Evolutionary conservation across 805 yeast species (phyloP), one percentile per base, ranked within the genome.

Genomic region (Lachancea kluyveri): DNA sequence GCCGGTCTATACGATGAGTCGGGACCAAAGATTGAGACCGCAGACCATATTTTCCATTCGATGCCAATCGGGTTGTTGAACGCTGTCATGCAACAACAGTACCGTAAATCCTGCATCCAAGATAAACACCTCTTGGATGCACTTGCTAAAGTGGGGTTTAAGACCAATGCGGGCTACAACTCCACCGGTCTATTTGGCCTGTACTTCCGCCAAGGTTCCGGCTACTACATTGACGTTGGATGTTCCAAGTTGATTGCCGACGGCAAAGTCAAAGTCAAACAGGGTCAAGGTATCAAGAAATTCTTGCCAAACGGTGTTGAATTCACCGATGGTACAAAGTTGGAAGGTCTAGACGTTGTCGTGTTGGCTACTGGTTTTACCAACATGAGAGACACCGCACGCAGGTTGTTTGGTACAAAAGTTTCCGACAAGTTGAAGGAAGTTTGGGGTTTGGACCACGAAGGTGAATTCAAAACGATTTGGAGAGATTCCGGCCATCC

Each of bases 181-280:
- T 64, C 57, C 18, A 60, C 68, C 22, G 72, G 72, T 3, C 42
- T 66, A 31, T 58, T 61, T 33, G 63, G 67, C 13, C 47, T 60
- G 31, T 59, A 64, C 39, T 52, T 49, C 40, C 50, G 68, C 30
- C 54, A 64, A 42, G 68, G 67, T 19, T 69, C 71, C 1, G 72
- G 72, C 25, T 67, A 65, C 43, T 67, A 67, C 42, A 63, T 62
- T 35, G 70, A 67, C 39, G 69, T 64, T 26, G 72, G 72, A 6
- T 57, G 64, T 36, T 62, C 69, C 20, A 54, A 52, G 24, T 44
- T 60, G 36, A 62, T 67, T 35, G 48, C 53, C 24, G 60, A 62
- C 8, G 67, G 64, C 10, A 60, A 61, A 37, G 59, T 67, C 36
- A 46, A 51, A 18, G 46, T 67, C 28, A 57, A 62, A 46, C 53